A percentile compares a stretch with the other conserved stretches of the same genome.
Conservation (phyloP, 176 grass and related monocot species). For the Chloris gayana region DNA sequence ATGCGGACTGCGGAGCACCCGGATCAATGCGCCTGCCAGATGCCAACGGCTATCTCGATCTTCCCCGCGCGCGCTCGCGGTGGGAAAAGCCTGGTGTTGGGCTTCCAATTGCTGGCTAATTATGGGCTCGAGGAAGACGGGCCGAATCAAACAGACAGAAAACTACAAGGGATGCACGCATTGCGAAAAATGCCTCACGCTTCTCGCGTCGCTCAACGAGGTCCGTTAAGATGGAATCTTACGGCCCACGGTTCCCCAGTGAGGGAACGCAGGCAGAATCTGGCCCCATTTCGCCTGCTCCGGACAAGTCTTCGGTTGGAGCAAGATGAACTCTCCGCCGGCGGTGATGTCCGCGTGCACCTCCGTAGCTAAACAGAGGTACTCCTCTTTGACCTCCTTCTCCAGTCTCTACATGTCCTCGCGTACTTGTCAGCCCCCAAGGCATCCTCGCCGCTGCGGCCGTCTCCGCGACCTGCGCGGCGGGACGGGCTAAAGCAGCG, state of each 20-base stretch:
- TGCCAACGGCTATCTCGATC: neutral
- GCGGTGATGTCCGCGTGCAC: constrained; percentile 28
- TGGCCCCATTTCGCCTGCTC: neutral
- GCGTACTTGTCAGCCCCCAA: constrained; percentile 32
- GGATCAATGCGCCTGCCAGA: too few species aligned
- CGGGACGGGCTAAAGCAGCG: neutral
- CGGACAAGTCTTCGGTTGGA: constrained; percentile 21
- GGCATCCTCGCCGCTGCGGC: neutral
- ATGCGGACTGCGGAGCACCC: too few species aligned
- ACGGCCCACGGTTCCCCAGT: neutral
- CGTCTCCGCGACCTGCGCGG: neutral
- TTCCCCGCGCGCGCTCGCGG: neutral
- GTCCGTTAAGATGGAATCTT: constrained; percentile 21
- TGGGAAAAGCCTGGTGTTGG: neutral
- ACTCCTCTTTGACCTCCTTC: constrained; percentile 23
- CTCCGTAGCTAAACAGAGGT: constrained; percentile 34
- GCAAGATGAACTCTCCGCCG: constrained; percentile 43
- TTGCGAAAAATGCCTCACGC: neutral
- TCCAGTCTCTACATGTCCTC: neutral
- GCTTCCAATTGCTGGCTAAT: neutral
- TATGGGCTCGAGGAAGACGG: neutral
- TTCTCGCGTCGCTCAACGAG: neutral
- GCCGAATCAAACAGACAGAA: neutral
- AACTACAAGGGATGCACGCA: neutral
- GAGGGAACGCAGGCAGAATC: neutral